Percentiles rank a stretch among this genome's conserved stretches.
Conservation (phyloP, 2,329 filamentous ascomycete genomes). For the Aureobasidium sp. region DNA sequence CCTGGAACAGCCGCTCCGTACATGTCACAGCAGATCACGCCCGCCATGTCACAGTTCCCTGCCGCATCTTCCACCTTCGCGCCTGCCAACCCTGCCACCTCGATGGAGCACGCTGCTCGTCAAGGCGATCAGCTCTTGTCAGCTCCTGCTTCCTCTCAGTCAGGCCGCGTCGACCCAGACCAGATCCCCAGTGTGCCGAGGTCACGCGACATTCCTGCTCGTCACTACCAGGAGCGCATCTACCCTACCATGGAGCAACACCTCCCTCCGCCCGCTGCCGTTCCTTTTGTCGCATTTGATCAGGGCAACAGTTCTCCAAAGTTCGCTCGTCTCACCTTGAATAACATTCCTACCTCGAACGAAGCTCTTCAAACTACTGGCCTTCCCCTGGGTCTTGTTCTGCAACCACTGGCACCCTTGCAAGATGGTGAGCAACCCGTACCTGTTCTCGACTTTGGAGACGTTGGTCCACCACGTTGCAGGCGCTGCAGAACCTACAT, state of each 20-base stretch:
- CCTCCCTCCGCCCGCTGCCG: slow-evolving; percentile 75
- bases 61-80: slow-evolving; percentile 45
- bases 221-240: slow-evolving; percentile 76
- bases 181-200: slow-evolving; percentile 86
- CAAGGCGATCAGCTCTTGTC: slow-evolving; percentile 28
- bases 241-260: slow-evolving; percentile 96
- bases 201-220: slow-evolving; percentile 72
- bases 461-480: slow-evolving; percentile 81
- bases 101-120: slow-evolving; percentile 29
- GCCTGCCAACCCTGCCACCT: slow-evolving; percentile 27
- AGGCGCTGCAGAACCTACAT: slow-evolving; percentile 91
- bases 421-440: slow-evolving; percentile 80
- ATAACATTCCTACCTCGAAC: slow-evolving; percentile 76
- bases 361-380: slow-evolving; percentile 75
- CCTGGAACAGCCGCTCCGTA: slow-evolving; percentile 23
- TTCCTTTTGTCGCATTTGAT: slow-evolving; percentile 88
- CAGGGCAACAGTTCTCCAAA: slow-evolving; percentile 97
- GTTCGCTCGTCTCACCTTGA: slow-evolving; percentile 82
- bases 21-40: slow-evolving; percentile 33
- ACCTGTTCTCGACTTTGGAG: slow-evolving; percentile 91
- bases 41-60: slow-evolving; percentile 53
- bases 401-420: slow-evolving; percentile 79
- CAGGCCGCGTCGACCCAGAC: slow-evolving; percentile 75
- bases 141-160: slow-evolving; percentile 48
- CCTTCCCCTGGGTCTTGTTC: slow-evolving; percentile 76